These are phyloP conservation scores for Vicia villosa DNA, from an alignment of 306 rosid genomes.

Conservation along the genomic window DNA sequence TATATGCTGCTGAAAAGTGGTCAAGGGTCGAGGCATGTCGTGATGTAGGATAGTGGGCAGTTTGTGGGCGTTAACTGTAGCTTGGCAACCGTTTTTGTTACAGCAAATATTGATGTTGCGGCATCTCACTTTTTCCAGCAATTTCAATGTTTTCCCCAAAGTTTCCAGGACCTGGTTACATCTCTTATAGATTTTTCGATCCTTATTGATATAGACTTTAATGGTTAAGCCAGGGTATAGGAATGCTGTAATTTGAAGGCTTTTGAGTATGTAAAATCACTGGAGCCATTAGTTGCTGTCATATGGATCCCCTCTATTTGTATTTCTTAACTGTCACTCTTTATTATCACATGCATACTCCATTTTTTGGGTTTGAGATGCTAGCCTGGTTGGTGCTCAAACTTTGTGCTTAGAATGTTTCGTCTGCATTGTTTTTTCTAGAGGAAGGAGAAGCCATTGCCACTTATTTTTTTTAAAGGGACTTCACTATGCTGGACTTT, in stretches of 20 bases:
- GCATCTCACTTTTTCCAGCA: not conserved
- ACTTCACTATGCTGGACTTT: too few relatives aligned
- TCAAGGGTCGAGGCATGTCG: not conserved
- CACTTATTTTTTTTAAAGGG: too few relatives aligned
- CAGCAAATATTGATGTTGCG: not conserved
- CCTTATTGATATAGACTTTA: slow-evolving; percentile 16
- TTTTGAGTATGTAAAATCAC: not conserved
- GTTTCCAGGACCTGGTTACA: slow-evolving; percentile 10
- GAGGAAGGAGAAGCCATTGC: too few relatives aligned
- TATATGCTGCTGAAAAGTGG: slow-evolving; percentile 6
- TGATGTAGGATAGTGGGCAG: not conserved
- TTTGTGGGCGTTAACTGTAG: slow-evolving; percentile 11
- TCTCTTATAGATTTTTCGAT: slow-evolving; percentile 20
- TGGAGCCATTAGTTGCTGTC: too few relatives aligned
- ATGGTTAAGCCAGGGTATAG: not conserved
- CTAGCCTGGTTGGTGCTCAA: too few relatives aligned
- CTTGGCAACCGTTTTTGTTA: slow-evolving; percentile 12
- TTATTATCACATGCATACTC: too few relatives aligned
- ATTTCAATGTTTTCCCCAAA: not conserved
- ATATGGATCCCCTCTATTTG: too few relatives aligned
- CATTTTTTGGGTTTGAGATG: too few relatives aligned
- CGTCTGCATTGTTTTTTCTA: too few relatives aligned
- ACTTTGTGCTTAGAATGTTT: too few relatives aligned
- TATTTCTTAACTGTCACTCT: too few relatives aligned
- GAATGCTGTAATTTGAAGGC: slow-evolving; percentile 3